Percentiles rank a stretch among this genome's conserved stretches.
phyloP scores from a whole-genome alignment of 305 asterid species.

The Ajuga reptans region DNA sequence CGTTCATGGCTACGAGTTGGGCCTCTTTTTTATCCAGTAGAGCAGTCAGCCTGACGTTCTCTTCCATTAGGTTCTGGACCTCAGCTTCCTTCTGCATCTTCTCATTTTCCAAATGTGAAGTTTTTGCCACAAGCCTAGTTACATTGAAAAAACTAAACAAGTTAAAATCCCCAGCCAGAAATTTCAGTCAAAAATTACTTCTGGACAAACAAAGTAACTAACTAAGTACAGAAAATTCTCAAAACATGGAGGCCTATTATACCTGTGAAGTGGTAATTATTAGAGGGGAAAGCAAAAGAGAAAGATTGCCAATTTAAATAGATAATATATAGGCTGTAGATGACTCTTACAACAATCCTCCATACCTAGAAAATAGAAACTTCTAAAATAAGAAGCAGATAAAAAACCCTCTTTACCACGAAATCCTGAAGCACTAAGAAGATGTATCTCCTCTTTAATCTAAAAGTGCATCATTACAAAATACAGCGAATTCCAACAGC shows the following conservation, averaged over 20 bases:
- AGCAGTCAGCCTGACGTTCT: slow-evolving; percentile 63
- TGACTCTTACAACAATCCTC: background rate
- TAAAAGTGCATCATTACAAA: background rate
- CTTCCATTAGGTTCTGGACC: slow-evolving; percentile 89
- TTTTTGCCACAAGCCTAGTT: slow-evolving; percentile 69
- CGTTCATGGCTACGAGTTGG: slow-evolving; percentile 93
- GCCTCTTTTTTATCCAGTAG: slow-evolving; percentile 94
- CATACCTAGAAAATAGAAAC: background rate
- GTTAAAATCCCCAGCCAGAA: slow-evolving; percentile 7
- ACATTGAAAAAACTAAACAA: slow-evolving; percentile 22
- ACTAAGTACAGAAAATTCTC: background rate
- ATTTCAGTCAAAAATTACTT: background rate
- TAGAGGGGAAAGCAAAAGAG: background rate
- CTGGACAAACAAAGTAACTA: slow-evolving; percentile 11
- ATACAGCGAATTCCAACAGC: background rate
- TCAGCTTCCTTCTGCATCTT: slow-evolving; percentile 85
- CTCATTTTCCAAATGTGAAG: slow-evolving; percentile 74
- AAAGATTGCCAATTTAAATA: background rate
- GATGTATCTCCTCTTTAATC: background rate
- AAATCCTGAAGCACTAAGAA: background rate
- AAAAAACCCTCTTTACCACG: background rate
- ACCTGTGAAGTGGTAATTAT: background rate
- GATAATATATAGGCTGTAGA: background rate
- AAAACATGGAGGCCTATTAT: background rate
- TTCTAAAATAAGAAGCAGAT: background rate